Conservation (phyloP, 73 alveolate genomes). For the Blepharisma japonicum region DNA sequence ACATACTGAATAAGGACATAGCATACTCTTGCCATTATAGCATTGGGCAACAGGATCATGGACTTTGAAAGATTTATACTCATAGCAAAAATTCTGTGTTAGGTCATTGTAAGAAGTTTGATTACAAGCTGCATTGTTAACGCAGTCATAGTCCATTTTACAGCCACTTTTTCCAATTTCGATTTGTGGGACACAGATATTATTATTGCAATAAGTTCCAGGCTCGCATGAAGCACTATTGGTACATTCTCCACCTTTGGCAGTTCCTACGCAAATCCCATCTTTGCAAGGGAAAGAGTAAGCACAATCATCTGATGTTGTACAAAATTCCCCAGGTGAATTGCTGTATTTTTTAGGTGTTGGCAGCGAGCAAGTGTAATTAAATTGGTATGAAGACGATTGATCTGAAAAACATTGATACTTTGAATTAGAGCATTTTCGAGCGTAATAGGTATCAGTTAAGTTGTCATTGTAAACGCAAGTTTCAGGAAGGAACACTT, state of each 20-base stretch:
- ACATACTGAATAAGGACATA: too few species aligned
- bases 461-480: too few species aligned
- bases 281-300: background rate
- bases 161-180: slow-evolving; percentile 1
- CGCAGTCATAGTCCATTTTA: background rate
- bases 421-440: too few species aligned
- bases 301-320: background rate
- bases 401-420: too few species aligned
- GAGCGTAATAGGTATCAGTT: too few species aligned
- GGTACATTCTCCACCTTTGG: background rate
- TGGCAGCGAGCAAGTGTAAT: too few species aligned
- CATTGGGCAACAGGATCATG: too few species aligned
- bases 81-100: background rate
- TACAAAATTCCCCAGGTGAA: background rate
- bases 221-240: background rate
- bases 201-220: background rate
- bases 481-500: too few species aligned
- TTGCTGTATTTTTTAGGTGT: too few species aligned
- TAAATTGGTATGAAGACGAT: too few species aligned
- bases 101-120: background rate
- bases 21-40: too few species aligned
- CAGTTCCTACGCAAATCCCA: background rate
- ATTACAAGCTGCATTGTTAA: background rate
- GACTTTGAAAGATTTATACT: background rate
- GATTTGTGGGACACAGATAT: slow-evolving; percentile 10